Evolutionary conservation across 2,329 filamentous ascomycete genomes (phyloP).

Genomic region (Neoarthrinium moseri): DNA sequence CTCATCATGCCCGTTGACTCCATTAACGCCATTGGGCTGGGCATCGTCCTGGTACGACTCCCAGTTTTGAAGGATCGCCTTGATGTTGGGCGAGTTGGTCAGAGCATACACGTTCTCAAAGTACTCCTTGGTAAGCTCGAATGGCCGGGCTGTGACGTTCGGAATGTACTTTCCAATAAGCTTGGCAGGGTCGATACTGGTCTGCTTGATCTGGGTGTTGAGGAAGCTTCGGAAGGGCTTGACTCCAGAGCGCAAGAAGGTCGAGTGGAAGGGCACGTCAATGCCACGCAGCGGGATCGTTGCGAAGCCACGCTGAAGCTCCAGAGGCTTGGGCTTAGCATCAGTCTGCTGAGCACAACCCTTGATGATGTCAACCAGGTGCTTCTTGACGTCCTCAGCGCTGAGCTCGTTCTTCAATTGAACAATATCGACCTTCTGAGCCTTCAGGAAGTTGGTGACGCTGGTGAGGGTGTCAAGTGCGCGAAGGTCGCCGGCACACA

Average conservation of each 20-base stretch:
- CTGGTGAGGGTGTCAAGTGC: constrained; percentile 72
- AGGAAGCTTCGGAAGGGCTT: constrained; percentile 98
- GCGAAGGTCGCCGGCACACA: constrained; percentile 68
- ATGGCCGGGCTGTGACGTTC: constrained; percentile 95
- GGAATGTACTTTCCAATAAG: constrained; percentile 98
- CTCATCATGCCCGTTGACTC: constrained; percentile 33
- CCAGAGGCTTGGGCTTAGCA: constrained; percentile 82
- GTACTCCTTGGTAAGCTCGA: constrained; percentile 96
- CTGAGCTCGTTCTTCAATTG: constrained; percentile 82
- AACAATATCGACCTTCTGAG: constrained; percentile 96
- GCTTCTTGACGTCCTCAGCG: constrained; percentile 87
- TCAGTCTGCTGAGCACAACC: constrained; percentile 85
- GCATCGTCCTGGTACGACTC: constrained; percentile 65
- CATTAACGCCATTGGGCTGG: constrained; percentile 29
- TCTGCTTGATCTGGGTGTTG: constrained; percentile 99
- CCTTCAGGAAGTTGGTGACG: constrained; percentile 93
- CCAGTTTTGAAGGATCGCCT: constrained; percentile 82
- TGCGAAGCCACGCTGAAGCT: constrained; percentile 91
- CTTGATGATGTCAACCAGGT: constrained; percentile 87
- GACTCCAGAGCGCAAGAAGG: constrained; percentile 94
- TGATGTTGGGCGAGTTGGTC: constrained; percentile 80
- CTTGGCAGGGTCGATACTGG: constrained; percentile 95
- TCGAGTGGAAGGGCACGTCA: constrained; percentile 98
- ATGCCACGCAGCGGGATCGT: constrained; percentile 97
- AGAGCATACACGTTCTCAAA: constrained; percentile 98